Evolutionary conservation across 768 basidiomycete species (phyloP).

Genomic region (Termitomyces sp.): DNA sequence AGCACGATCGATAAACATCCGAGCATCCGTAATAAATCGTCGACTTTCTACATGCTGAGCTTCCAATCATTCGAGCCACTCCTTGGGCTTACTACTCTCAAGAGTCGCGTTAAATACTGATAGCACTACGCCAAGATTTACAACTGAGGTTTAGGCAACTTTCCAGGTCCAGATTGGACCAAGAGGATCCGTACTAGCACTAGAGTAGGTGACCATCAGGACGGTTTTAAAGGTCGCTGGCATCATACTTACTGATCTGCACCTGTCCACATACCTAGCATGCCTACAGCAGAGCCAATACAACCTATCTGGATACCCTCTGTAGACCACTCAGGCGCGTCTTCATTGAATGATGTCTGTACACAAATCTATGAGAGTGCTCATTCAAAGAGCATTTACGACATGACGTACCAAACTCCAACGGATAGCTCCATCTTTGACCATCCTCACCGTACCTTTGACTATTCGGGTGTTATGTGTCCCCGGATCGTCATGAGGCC

Average conservation of each 20-base stretch:
- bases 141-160: neutral
- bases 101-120: neutral
- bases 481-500: slow-evolving; percentile 31
- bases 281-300: slow-evolving; percentile 46
- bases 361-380: neutral
- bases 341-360: slow-evolving; percentile 30
- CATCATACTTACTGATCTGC: slow-evolving; percentile 36
- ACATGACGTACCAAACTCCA: slow-evolving; percentile 45
- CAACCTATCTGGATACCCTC: slow-evolving; percentile 59
- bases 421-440: slow-evolving; percentile 44
- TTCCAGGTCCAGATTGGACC: slow-evolving; percentile 19
- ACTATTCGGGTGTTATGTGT: slow-evolving; percentile 28
- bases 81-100: neutral
- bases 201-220: neutral
- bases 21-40: too few relatives aligned
- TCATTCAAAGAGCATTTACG: neutral
- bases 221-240: neutral
- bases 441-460: slow-evolving; percentile 43
- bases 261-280: slow-evolving; percentile 55
- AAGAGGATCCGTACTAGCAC: slow-evolving; percentile 15
- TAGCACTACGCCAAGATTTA: neutral
- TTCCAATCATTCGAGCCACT: neutral
- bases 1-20: too few relatives aligned
- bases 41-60: too few relatives aligned
- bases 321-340: slow-evolving; percentile 42